A percentile compares a stretch with the other conserved stretches of the same genome.
Conservation (phyloP, 257 asterid species). For the Jaltomata sinuosa region DNA sequence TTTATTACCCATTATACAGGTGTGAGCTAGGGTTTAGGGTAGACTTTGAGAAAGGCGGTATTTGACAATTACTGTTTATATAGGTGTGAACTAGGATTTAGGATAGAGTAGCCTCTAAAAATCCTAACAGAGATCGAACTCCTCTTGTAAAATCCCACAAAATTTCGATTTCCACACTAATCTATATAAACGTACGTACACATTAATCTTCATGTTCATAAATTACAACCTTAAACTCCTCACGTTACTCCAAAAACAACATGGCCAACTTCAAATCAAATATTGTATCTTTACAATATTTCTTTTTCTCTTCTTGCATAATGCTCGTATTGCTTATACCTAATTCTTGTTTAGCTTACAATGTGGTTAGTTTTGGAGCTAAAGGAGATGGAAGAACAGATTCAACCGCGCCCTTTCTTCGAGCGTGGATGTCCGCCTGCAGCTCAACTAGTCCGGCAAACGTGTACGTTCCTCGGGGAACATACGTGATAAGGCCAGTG, state of each 20-base stretch:
- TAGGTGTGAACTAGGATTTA: too few species aligned
- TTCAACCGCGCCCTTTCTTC: conserved; percentile 44
- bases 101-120: too few species aligned
- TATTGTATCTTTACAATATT: background rate
- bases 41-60: too few species aligned
- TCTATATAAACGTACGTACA: background rate
- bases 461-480: conserved; percentile 53
- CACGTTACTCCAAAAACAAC: conserved; percentile 2
- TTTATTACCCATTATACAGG: too few species aligned
- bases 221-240: background rate
- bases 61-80: too few species aligned
- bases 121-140: too few species aligned
- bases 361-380: conserved; percentile 57
- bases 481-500: conserved; percentile 26
- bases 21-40: too few species aligned
- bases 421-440: conserved; percentile 71
- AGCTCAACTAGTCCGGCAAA: conserved; percentile 34
- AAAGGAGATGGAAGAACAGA: conserved; percentile 66
- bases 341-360: conserved; percentile 31
- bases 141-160: too few species aligned
- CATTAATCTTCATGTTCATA: background rate
- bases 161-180: too few species aligned
- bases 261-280: background rate
- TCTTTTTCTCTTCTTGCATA: background rate
- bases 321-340: background rate